phyloP scores from a whole-genome alignment of 2,329 filamentous ascomycete genomes.

The Parafenestella ontariensis region DNA sequence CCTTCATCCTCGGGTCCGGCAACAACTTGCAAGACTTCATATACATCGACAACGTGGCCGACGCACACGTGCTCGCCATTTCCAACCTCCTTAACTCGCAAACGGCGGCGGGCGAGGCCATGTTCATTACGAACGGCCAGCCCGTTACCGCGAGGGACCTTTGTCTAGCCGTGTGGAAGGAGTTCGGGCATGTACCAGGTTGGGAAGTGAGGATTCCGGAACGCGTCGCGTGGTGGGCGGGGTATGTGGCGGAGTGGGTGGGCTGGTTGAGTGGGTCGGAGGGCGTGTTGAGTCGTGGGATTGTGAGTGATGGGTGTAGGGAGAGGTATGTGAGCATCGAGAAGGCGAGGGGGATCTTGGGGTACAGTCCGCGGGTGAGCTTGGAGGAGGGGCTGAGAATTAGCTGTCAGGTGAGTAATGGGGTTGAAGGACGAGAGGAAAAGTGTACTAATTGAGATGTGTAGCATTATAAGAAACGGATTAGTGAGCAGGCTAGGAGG shows the following conservation, averaged over 20 bases:
- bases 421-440: no score
- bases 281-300: constrained; percentile 59
- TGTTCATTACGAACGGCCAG: constrained; percentile 89
- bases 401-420: constrained; percentile 38
- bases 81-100: constrained; percentile 71
- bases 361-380: constrained; percentile 59
- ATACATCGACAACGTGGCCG: constrained; percentile 72
- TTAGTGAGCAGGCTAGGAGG: neutral
- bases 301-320: constrained; percentile 62
- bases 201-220: constrained; percentile 59
- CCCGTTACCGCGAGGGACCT: constrained; percentile 94
- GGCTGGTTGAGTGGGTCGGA: constrained; percentile 56
- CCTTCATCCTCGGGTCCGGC: constrained; percentile 81
- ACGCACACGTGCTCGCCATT: constrained; percentile 84
- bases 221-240: constrained; percentile 57
- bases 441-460: neutral
- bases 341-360: constrained; percentile 60
- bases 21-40: constrained; percentile 75
- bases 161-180: constrained; percentile 76
- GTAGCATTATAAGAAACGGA: neutral
- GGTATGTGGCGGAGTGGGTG: constrained; percentile 54
- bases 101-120: constrained; percentile 74
- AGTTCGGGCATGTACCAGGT: constrained; percentile 61
- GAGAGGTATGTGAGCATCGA: constrained; percentile 61
- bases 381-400: constrained; percentile 58